phyloP scores from a whole-genome alignment of 78 protist genomes.

The Dictyostelium purpureum region DNA sequence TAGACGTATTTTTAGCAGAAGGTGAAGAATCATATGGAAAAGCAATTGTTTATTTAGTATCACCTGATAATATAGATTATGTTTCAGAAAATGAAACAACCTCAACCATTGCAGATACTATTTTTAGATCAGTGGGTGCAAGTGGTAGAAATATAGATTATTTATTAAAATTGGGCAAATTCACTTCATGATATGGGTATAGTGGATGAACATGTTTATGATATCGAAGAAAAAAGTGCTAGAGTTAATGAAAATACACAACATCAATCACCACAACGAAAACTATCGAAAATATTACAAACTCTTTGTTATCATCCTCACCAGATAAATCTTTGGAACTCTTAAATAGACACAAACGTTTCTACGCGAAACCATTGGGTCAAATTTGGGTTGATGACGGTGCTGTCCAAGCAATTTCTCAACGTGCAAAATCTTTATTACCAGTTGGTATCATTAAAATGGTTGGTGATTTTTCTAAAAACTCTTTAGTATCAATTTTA shows the following conservation, averaged over 20 bases:
- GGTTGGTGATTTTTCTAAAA: conserved; percentile 5
- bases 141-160: conserved; percentile 79
- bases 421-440: conserved; percentile 54
- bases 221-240: conserved; percentile 16
- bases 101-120: conserved; percentile 48
- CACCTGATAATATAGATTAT: conserved; percentile 30
- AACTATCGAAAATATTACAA: conserved; percentile 4
- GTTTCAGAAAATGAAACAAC: conserved; percentile 42
- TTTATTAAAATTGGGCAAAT: conserved; percentile 45
- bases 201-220: conserved; percentile 64
- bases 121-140: conserved; percentile 68
- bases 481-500: conserved; percentile 22
- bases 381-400: conserved; percentile 46
- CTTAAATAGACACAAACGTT: conserved; percentile 20
- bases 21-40: conserved; percentile 6
- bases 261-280: conserved; percentile 3
- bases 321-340: conserved; percentile 9
- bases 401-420: conserved; percentile 62
- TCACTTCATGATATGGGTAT: conserved; percentile 49
- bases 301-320: conserved; percentile 4
- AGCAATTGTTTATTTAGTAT: conserved; percentile 75
- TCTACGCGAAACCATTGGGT: conserved; percentile 41
- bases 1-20: conserved; percentile 17
- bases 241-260: conserved; percentile 13
- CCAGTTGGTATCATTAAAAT: conserved; percentile 47